Evolutionary conservation across 805 yeast species (phyloP).

Genomic region (Candida morakotiae): DNA sequence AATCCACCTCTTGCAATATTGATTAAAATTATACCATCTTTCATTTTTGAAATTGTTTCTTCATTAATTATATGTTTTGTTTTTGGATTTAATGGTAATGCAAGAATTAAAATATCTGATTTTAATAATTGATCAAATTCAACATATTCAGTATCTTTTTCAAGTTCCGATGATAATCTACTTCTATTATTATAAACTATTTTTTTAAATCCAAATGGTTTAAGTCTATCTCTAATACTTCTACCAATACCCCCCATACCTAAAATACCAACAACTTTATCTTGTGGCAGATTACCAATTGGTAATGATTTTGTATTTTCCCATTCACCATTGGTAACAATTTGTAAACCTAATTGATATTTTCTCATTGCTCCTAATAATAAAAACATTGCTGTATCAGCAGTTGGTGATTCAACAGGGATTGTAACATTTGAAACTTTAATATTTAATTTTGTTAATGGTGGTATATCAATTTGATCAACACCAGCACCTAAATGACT

Average conservation of each 20-base stretch:
- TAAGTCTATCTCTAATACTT: conserved; percentile 65
- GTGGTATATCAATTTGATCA: conserved; percentile 54
- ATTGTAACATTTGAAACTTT: conserved; percentile 67
- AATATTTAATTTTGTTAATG: conserved; percentile 47
- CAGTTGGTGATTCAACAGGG: conserved; percentile 68
- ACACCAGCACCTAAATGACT: conserved; percentile 74
- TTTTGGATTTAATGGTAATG: conserved; percentile 68
- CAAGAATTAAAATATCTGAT: conserved; percentile 70
- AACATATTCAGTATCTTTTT: conserved; percentile 67
- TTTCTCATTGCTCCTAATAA: conserved; percentile 62
- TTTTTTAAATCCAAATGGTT: conserved; percentile 72
- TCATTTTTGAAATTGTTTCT: conserved; percentile 62
- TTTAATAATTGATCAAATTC: conserved; percentile 63
- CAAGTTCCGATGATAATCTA: conserved; percentile 56
- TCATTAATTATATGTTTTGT: conserved; percentile 69
- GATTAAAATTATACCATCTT: conserved; percentile 70
- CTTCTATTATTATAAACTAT: conserved; percentile 71
- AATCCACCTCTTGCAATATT: conserved; percentile 91
- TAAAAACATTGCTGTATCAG: conserved; percentile 64
- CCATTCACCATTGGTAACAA: conserved; percentile 60
- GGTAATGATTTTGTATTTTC: conserved; percentile 39
- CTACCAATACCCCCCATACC: conserved; percentile 93
- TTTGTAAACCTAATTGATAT: conserved; percentile 57
- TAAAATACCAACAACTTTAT: conserved; percentile 71
- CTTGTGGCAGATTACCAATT: conserved; percentile 71